Base-by-base conservation (phyloP, 2,329 filamentous ascomycete species). In the Penicillium polonicum region DNA sequence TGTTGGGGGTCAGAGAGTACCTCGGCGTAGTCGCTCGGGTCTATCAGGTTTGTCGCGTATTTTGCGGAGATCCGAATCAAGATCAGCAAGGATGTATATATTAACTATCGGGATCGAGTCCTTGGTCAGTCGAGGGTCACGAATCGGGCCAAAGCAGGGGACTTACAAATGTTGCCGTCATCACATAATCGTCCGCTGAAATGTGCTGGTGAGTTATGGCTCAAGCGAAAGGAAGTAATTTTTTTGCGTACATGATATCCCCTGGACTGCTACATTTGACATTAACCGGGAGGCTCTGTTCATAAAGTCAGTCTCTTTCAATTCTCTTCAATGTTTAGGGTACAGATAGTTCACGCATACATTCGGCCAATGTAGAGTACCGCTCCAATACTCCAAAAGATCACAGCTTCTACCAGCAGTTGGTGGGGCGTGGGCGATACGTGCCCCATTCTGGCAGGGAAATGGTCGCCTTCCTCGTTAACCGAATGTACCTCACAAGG, bases 11-110 rank as follows among this genome's bases (percentile, higher is more conserved):
- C 61, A 5, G 66, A 54, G 9, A 75, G 54, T 3, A 76, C 72
- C 15, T 58, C 29, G 12, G 60, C 52, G 29, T 71, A 69, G 43
- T 76, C 69, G n/a, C 70, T 69, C 0, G 67, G 69, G n/a, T 74
- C 72, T 63, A 76, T 72, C 2, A 76, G 65, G 51, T 77, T 78
- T 2, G 74, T 76, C 31, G 68, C 68, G 60, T 71, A 74, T 15
- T 60, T 67, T 12, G 73, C 63, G 5, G 73, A 74, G n/a, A 76
- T 65, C 48, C 75, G 74, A 29, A 76, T 74, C 7, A 74, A 57
- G 12, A 74, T 52, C 6, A 77, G 55, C 5, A 76, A 63, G 10
- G 60, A 58, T 1, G 69, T 66, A 57, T 75, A 76, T 38, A 74
- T 68, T 49, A 68, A 57, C 75, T 77, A 42, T 33, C 12, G 13